Evolutionary conservation across 106 monocot species (phyloP), one percentile per base, ranked within the genome.

Genomic region (Dendrobium officinale): DNA sequence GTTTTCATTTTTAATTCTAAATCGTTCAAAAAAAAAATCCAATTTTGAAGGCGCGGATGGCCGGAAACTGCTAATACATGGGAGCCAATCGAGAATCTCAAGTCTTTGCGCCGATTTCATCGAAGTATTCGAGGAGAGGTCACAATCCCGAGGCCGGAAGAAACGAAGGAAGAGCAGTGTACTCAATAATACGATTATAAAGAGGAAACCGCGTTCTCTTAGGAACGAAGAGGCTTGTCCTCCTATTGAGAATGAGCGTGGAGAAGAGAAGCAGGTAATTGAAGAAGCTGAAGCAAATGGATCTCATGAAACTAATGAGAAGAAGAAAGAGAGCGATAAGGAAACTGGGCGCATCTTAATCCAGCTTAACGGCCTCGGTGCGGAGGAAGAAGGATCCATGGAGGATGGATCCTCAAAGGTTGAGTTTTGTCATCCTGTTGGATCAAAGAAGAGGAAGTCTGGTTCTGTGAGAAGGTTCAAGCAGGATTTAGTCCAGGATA

Each of bases 31-130:
- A 18, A 29, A 29, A 19, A 78, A 18, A 27, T 67, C 17, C 77
- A 27, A 22, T 70, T 44, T 72, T 55, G 27, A 81, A 97, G 96
- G 98, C 91, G 91, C 11, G 98, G 95, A 9, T 99, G 95, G 92
- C 95, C 98, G n/a, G 98, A 99, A 80, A 86, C 87, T 15, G 87
- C 91, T 33, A 99, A 99, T 87, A 99, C 98, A 31, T 99, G 98
- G 98, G 98, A 99, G 59, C 98, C 98, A 51, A 80, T 73, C 31
- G 91, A 95, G 58, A 99, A 95, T 77, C 77, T 99, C 73, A 76
- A 85, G 73, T 84, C 86, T 49, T 49, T 95, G 95, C 70, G 78
- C 85, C 0, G 98, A 99, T 49, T 80, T 92, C 74, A 84, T 99
- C 56, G 88, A 93, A 8, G 88, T 91, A 2, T 99, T 93, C 31